phyloP scores from a whole-genome alignment of 306 rosid genomes.

The Fragaria vesca region DNA sequence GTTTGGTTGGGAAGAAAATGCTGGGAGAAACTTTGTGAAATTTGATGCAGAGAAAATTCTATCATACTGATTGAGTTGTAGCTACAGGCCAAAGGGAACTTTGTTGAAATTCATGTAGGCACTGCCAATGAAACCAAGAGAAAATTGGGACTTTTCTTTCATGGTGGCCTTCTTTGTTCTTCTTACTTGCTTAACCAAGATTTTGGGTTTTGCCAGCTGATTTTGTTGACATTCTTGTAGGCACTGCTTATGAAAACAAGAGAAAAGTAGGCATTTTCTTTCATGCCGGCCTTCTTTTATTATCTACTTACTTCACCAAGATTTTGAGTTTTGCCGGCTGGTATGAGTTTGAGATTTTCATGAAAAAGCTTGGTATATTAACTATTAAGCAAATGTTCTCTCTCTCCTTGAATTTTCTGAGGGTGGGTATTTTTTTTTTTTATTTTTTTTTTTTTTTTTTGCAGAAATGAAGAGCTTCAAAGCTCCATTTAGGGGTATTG shows the following conservation, averaged over 20 bases:
- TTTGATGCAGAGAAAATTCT: not conserved
- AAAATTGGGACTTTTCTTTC: not conserved
- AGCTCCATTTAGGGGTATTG: slow-evolving; percentile 66
- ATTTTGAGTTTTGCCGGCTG: not conserved
- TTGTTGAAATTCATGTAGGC: not conserved
- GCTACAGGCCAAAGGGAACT: slow-evolving; percentile 3
- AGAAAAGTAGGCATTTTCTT: not conserved
- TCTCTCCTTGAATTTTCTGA: not conserved
- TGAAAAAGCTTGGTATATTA: not conserved
- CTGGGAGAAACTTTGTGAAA: not conserved
- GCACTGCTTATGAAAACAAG: not conserved
- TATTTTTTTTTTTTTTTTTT: no score
- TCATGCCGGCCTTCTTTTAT: not conserved
- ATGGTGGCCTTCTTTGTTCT: not conserved
- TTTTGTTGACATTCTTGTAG: not conserved
- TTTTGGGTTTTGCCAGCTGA: not conserved
- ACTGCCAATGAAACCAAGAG: not conserved
- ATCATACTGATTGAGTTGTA: not conserved
- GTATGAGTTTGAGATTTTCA: not conserved
- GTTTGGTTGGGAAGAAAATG: slow-evolving; percentile 23
- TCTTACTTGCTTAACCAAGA: not conserved
- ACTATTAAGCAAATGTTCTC: not conserved
- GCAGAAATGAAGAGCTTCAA: slow-evolving; percentile 52
- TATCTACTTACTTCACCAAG: not conserved
- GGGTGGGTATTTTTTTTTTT: no score